These are phyloP conservation scores for Papilionanthe hybrid DNA, from an alignment of 116 monocot genomes.

Conservation along the genomic window DNA sequence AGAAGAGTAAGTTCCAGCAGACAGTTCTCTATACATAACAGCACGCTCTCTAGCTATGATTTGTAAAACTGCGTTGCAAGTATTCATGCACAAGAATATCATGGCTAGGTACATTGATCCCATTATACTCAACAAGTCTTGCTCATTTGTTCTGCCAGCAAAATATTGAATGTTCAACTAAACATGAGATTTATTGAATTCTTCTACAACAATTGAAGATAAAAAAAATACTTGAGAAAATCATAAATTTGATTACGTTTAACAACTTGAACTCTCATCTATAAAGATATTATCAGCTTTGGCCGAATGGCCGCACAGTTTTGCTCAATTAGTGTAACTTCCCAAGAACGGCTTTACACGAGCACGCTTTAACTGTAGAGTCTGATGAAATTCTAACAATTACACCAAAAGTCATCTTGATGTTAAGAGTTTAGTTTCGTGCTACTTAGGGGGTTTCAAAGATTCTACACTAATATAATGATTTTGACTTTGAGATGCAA, in stretches of 20 bases:
- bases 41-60: conserved; percentile 29
- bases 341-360: no score
- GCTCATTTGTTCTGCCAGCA: conserved; percentile 27
- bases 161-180: background rate
- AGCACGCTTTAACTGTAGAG: no score
- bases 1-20: conserved; percentile 49
- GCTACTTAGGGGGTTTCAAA: no score
- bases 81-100: conserved; percentile 38
- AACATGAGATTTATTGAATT: background rate
- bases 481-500: background rate
- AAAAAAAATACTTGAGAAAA: background rate
- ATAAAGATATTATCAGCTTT: no score
- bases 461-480: background rate
- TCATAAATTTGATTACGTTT: no score
- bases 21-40: conserved; percentile 44
- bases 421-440: no score
- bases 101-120: conserved; percentile 31
- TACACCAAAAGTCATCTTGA: no score
- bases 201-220: background rate
- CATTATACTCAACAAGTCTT: conserved; percentile 39
- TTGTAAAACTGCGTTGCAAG: conserved; percentile 26
- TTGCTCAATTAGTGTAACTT: no score
- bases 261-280: no score
- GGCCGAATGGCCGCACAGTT: no score
- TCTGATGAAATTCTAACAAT: no score